Percentiles rank a stretch among this genome's conserved stretches.
Evolutionary conservation across 2,329 filamentous ascomycete species (phyloP).

Genomic region (Phialocephala subalpina): DNA sequence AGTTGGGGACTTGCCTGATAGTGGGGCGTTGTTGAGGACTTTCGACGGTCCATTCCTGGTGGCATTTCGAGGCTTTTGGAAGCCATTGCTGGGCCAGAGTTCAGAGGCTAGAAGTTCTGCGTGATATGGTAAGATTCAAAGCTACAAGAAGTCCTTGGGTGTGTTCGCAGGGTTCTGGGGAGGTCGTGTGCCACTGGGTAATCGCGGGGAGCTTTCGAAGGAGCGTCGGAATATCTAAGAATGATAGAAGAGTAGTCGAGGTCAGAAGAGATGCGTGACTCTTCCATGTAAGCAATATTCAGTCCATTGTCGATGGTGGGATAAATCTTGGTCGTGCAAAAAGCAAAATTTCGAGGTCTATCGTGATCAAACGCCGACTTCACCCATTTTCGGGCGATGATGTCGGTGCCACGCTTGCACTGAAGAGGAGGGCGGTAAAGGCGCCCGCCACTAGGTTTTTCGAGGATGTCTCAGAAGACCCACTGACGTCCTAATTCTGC

Average conservation of each 20-base stretch:
- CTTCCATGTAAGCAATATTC: slow-evolving; percentile 19
- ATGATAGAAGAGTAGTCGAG: not conserved
- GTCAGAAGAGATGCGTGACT: slow-evolving; percentile 20
- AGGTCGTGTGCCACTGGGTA: slow-evolving; percentile 19
- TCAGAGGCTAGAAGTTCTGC: not conserved
- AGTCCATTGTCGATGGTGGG: slow-evolving; percentile 22
- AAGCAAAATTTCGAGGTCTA: slow-evolving; percentile 21
- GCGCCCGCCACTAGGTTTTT: not conserved
- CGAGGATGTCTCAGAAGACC: not conserved
- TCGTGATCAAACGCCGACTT: not conserved
- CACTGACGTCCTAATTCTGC: not conserved
- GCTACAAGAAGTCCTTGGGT: not conserved
- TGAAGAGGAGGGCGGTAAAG: not conserved
- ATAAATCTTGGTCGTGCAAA: slow-evolving; percentile 19
- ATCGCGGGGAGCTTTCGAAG: slow-evolving; percentile 2
- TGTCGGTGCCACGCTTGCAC: slow-evolving; percentile 12
- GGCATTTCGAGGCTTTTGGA: slow-evolving; percentile 14
- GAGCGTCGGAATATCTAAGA: slow-evolving; percentile 5
- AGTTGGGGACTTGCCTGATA: too few relatives aligned
- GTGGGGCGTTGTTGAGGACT: slow-evolving; percentile 57
- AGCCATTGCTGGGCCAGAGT: slow-evolving; percentile 12
- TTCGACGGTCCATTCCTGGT: slow-evolving; percentile 39
- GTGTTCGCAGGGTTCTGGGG: not conserved
- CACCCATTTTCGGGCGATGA: slow-evolving; percentile 24
- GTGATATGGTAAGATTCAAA: not conserved